A percentile compares a stretch with the other conserved stretches of the same genome.
phyloP scores from a whole-genome alignment of 176 grass and related monocot species.

The Triticum dicoccoides region DNA sequence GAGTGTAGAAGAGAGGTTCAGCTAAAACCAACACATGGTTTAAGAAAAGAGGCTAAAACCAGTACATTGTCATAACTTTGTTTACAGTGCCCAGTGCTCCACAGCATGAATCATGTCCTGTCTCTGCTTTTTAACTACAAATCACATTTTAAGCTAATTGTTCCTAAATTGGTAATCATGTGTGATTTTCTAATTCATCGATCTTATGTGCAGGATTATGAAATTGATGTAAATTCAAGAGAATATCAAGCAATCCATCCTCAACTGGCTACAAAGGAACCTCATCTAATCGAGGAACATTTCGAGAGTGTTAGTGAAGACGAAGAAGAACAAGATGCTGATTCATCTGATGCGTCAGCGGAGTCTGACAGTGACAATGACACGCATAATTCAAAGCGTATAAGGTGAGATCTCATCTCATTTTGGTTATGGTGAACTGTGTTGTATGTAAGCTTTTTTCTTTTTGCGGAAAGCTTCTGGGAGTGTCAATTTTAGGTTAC shows the following conservation, averaged over 20 bases:
- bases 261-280: constrained; percentile 45
- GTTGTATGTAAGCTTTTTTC: background rate
- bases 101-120: no score
- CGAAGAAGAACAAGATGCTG: constrained; percentile 31
- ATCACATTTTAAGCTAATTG: background rate
- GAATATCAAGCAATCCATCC: constrained; percentile 79
- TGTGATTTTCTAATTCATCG: constrained; percentile 23
- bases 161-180: background rate
- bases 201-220: constrained; percentile 53
- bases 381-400: constrained; percentile 51
- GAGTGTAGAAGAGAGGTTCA: background rate
- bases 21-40: no score
- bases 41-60: background rate
- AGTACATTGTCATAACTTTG: background rate
- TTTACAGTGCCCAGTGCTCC: background rate
- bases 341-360: constrained; percentile 53
- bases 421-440: constrained; percentile 3
- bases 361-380: constrained; percentile 42
- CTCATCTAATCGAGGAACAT: constrained; percentile 61
- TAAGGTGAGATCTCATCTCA: constrained; percentile 48
- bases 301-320: constrained; percentile 78
- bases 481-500: background rate
- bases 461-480: background rate
- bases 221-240: constrained; percentile 66
- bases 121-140: background rate